phyloP scores from a whole-genome alignment of 345 rosid genomes.

The Boechera stricta region DNA sequence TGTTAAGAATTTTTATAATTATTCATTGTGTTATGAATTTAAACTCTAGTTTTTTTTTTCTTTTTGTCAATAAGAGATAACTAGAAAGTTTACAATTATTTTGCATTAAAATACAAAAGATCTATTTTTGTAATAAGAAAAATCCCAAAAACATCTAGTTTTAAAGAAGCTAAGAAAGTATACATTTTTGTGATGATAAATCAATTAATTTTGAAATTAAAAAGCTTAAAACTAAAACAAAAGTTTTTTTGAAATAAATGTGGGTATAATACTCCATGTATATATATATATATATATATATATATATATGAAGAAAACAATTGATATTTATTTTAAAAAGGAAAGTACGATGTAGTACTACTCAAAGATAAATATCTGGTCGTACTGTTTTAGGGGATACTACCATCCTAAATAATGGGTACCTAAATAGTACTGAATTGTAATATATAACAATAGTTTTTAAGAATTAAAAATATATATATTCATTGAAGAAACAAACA shows the following conservation, averaged over 20 bases:
- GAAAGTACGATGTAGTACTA: constrained; percentile 30
- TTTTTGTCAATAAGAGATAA: not conserved
- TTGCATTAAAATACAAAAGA: not conserved
- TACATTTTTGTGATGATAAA: not conserved
- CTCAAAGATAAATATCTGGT: not conserved
- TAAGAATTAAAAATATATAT: not conserved
- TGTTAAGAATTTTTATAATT: not conserved
- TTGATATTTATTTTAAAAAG: not conserved
- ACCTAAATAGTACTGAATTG: not conserved
- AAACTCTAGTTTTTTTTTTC: not conserved
- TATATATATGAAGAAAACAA: not conserved
- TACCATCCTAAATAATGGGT: not conserved
- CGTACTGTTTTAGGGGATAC: constrained; percentile 4
- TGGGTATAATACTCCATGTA: not conserved
- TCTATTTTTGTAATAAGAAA: too few relatives aligned
- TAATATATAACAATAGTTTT: constrained; percentile 1
- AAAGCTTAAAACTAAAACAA: not conserved
- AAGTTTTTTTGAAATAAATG: not conserved
- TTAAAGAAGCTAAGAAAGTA: too few relatives aligned
- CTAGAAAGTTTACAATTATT: not conserved
- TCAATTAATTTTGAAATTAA: not conserved
- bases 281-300: too few relatives aligned
- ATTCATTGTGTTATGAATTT: not conserved
- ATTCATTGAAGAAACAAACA: constrained; percentile 7
- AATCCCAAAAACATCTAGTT: too few relatives aligned